Evolutionary conservation across 1,139 yeast species (phyloP), one percentile per base, ranked within the genome.

Genomic region (Blastobotrys arbuscula): DNA sequence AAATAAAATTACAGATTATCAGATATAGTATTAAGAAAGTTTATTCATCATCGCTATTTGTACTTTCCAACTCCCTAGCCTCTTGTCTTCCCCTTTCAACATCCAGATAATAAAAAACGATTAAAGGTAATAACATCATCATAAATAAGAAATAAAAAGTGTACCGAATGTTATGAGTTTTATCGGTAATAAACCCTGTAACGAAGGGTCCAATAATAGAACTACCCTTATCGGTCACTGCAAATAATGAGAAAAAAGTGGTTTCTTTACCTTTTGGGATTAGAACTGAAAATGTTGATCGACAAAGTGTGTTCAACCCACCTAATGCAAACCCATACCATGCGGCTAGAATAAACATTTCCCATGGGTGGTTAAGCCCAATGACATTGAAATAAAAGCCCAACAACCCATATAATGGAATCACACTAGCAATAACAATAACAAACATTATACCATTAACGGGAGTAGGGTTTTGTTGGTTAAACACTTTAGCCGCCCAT

Each of bases 311-410:
- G 20, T 82, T 75, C 18, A 83, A 64, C 0, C 87, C 86, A 21
- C 90, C 90, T 33, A 82, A 62, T 0, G 85, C 77, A 51, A 80
- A 64, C 1, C 90, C 90, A 61, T 83, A 83, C 84, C 87, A 80
- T 0, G 79, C 67, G 0, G 87, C 85, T 24, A 82, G 63, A 1
- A 78, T 39, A 57, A 75, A 83, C 82, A 82, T 81, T 60, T 83
- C 90, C 61, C 70, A 68, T n/a, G 77, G 71, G 51, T 76, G 77
- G 47, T 76, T 77, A 44, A 82, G 68, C 0, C 88, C 88, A 39
- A 82, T 58, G 10, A 59, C 57, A 2, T 68, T 59, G 39, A 67
- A 59, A 55, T 74, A 72, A 57, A 83, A 80, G 0, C 88, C 88
- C 2, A 79, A 51, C 13, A 81, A 68, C 2, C 89, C 89, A 62